A percentile compares a stretch with the other conserved stretches of the same genome.
Evolutionary conservation across 352 stramenopile species (phyloP).

Genomic region (Globisporangium spinosum): DNA sequence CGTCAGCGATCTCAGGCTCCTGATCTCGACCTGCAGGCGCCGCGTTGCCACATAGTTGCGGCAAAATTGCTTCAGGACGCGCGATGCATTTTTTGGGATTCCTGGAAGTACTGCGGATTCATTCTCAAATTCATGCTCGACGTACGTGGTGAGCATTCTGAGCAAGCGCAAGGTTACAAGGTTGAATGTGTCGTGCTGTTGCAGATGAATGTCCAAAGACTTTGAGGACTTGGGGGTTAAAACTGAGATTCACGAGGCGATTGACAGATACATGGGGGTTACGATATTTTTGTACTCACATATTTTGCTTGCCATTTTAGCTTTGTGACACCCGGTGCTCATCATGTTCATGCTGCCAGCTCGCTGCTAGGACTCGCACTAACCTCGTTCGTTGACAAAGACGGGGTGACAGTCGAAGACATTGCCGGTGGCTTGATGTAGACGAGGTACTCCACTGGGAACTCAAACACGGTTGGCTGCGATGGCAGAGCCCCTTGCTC

Average conservation of each 20-base stretch:
- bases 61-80: constrained; percentile 20
- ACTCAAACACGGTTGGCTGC: constrained; percentile 48
- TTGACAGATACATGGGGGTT: neutral
- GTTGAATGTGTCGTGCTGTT: neutral
- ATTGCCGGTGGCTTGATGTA: constrained; percentile 38
- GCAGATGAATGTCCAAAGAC: neutral
- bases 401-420: neutral
- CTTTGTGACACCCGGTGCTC: neutral
- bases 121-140: neutral
- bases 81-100: neutral
- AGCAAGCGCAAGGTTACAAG: neutral
- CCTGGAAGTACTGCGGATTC: neutral
- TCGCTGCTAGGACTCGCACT: neutral
- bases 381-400: neutral
- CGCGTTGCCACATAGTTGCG: constrained; percentile 17
- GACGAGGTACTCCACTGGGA: constrained; percentile 75
- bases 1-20: constrained; percentile 14
- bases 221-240: neutral
- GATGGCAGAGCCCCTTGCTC: neutral
- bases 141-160: neutral
- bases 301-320: neutral
- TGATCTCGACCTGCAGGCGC: constrained; percentile 11
- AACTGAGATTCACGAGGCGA: neutral
- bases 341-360: constrained; percentile 4
- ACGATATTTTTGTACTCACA: neutral